Percentiles rank a stretch among this genome's conserved stretches.
These are phyloP conservation scores for Aspergillus pseudoviridinutans DNA, from an alignment of 2,329 filamentous ascomycete genomes.

Conservation along the genomic window DNA sequence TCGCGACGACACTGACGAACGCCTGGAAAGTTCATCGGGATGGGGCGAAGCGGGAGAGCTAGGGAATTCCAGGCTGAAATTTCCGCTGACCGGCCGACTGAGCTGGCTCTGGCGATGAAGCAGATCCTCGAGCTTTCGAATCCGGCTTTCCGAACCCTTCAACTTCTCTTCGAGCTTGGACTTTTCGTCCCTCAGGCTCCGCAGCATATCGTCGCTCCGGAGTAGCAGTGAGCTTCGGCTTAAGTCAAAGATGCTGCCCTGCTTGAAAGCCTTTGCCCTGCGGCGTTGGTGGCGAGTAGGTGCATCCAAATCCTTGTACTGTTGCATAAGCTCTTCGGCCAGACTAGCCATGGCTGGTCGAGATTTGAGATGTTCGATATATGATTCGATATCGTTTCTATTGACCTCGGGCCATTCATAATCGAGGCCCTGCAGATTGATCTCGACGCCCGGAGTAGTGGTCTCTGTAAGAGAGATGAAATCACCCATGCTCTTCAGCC, in stretches of 20 bases:
- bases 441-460: slow-evolving; percentile 71
- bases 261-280: slow-evolving; percentile 89
- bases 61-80: slow-evolving; percentile 43
- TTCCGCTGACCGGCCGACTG: slow-evolving; percentile 50
- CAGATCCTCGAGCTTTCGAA: slow-evolving; percentile 86
- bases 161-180: slow-evolving; percentile 67
- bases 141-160: slow-evolving; percentile 80
- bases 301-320: slow-evolving; percentile 72
- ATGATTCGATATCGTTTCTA: slow-evolving; percentile 71
- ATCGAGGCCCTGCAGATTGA: slow-evolving; percentile 77
- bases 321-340: slow-evolving; percentile 68
- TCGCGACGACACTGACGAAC: slow-evolving; percentile 59
- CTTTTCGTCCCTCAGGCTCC: slow-evolving; percentile 79
- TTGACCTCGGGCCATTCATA: slow-evolving; percentile 74
- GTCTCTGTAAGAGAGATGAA: slow-evolving; percentile 64
- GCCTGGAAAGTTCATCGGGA: slow-evolving; percentile 46
- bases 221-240: slow-evolving; percentile 82
- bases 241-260: slow-evolving; percentile 90
- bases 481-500: slow-evolving; percentile 80
- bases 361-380: slow-evolving; percentile 62
- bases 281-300: slow-evolving; percentile 84
- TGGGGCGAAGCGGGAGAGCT: slow-evolving; percentile 40
- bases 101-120: slow-evolving; percentile 73
- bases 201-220: slow-evolving; percentile 77
- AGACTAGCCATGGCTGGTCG: slow-evolving; percentile 64